A percentile compares a stretch with the other conserved stretches of the same genome.
Conservation (phyloP, 345 rosid species). For the Murraya paniculata region DNA sequence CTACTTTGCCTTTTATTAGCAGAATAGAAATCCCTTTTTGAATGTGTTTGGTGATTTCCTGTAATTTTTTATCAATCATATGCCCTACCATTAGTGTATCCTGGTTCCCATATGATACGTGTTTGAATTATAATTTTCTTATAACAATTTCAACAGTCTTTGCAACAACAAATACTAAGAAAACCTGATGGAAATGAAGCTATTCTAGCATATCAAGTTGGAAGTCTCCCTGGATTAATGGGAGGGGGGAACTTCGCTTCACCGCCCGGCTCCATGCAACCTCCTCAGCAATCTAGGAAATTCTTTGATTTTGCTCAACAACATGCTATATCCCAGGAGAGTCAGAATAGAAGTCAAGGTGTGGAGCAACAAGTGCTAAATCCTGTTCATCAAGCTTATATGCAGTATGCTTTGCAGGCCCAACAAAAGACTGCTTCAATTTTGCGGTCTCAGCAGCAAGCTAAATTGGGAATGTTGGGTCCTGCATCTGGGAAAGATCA, state of each 20-base stretch:
- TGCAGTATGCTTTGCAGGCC: conserved; percentile 71
- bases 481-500: conserved; percentile 61
- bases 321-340: conserved; percentile 68
- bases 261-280: conserved; percentile 71
- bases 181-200: conserved; percentile 73
- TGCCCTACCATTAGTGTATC: background rate
- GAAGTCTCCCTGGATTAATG: conserved; percentile 64
- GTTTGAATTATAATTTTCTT: conserved; percentile 2
- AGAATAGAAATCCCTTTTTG: background rate
- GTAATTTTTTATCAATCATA: background rate
- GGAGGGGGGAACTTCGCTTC: conserved; percentile 65
- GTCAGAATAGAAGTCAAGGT: conserved; percentile 56
- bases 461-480: conserved; percentile 68
- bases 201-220: conserved; percentile 74
- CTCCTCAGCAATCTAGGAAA: conserved; percentile 78
- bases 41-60: background rate
- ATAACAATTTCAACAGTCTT: conserved; percentile 40
- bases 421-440: conserved; percentile 61
- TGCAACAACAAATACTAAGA: conserved; percentile 63
- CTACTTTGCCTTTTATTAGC: background rate
- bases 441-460: conserved; percentile 63
- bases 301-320: conserved; percentile 74
- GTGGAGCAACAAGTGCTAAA: conserved; percentile 62
- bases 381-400: conserved; percentile 84
- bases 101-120: background rate